Conservation (phyloP, 495 filamentous ascomycete species). For the Penicillium coprophilum region DNA sequence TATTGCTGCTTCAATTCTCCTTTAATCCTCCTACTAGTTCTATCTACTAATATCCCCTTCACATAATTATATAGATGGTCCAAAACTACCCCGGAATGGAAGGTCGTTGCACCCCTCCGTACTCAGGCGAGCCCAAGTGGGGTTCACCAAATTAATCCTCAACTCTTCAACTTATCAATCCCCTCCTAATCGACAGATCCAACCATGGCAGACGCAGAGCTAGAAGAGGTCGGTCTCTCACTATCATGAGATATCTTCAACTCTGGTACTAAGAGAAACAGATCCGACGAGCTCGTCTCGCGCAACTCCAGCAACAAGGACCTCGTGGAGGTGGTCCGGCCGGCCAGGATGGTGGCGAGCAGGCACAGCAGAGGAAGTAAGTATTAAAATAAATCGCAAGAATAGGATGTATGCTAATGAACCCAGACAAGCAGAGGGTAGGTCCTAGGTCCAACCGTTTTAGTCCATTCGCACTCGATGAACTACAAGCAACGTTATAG, state of each 20-base stretch:
- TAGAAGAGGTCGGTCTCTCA: constrained; percentile 65
- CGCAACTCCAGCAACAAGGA: constrained; percentile 76
- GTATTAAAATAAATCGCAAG: constrained; percentile 12
- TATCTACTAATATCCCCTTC: no score
- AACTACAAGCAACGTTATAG: neutral
- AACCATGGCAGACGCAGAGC: constrained; percentile 80
- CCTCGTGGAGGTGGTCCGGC: constrained; percentile 42
- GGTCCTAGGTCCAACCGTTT: constrained; percentile 2
- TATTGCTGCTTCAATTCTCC: neutral
- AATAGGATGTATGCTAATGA: neutral
- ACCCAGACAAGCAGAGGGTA: constrained; percentile 67
- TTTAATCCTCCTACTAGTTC: no score
- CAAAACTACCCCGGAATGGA: neutral
- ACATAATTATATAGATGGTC: no score
- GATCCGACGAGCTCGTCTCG: constrained; percentile 86
- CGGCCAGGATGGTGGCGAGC: constrained; percentile 44
- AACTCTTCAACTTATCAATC: neutral
- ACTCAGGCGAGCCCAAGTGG: constrained; percentile 27
- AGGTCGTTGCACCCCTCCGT: neutral
- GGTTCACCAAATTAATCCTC: constrained; percentile 16
- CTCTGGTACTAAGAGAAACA: constrained; percentile 33
- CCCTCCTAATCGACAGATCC: constrained; percentile 10
- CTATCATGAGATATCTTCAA: neutral
- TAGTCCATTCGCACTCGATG: neutral
- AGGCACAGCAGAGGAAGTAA: constrained; percentile 66